Evolutionary conservation across 2,329 filamentous ascomycete species (phyloP).

Genomic region (Fusarium secorum): DNA sequence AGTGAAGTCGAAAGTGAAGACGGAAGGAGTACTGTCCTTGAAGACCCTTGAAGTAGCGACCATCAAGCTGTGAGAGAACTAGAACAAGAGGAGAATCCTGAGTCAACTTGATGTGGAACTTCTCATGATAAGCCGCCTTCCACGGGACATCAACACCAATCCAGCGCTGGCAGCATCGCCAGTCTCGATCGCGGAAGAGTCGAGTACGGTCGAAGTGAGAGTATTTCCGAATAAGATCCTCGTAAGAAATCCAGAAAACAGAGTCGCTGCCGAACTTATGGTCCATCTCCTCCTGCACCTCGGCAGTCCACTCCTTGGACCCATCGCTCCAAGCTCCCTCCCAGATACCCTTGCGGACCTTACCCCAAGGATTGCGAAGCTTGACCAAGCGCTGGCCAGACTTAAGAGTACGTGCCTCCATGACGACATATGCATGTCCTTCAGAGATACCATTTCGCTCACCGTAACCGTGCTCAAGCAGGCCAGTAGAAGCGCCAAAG

Average conservation of each 20-base stretch:
- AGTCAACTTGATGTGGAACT: constrained; percentile 65
- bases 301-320: constrained; percentile 67
- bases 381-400: constrained; percentile 64
- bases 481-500: constrained; percentile 73
- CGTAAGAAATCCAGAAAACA: constrained; percentile 70
- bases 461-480: constrained; percentile 69
- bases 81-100: constrained; percentile 66
- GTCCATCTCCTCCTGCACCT: constrained; percentile 63
- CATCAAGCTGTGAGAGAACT: constrained; percentile 68
- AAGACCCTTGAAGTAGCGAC: constrained; percentile 68
- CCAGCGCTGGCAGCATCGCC: constrained; percentile 67
- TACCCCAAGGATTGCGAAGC: constrained; percentile 69
- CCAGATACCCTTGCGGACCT: constrained; percentile 65
- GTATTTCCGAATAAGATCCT: constrained; percentile 69
- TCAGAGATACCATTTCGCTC: constrained; percentile 66
- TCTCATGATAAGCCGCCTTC: constrained; percentile 68
- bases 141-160: constrained; percentile 69
- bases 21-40: constrained; percentile 65
- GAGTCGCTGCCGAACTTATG: constrained; percentile 69
- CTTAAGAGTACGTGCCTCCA: constrained; percentile 63
- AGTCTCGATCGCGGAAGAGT: constrained; percentile 65
- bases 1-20: constrained; percentile 60
- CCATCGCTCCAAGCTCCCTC: constrained; percentile 67
- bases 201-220: constrained; percentile 68
- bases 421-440: constrained; percentile 67